Evolutionary conservation across 2,329 filamentous ascomycete species (phyloP).

Genomic region (Microsporum audouinii): DNA sequence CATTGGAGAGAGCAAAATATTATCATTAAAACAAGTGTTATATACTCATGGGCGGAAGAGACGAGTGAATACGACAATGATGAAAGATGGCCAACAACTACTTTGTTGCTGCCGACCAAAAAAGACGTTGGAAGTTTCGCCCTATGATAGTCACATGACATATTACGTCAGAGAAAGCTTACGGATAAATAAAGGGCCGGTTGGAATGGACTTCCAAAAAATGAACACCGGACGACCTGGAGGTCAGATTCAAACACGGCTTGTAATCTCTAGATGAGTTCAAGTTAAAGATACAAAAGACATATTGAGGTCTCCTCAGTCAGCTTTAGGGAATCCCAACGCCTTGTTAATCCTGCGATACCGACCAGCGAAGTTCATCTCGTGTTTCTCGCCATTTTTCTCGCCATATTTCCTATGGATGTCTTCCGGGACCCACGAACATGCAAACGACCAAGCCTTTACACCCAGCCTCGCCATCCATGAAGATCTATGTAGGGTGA

Average conservation of each 20-base stretch:
- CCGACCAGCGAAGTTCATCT: no score
- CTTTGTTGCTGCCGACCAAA: no score
- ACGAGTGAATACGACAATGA: neutral
- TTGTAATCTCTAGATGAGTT: no score
- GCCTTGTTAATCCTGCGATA: no score
- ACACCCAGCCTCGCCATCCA: neutral
- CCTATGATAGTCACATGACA: neutral
- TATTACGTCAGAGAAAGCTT: neutral
- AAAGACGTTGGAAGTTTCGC: neutral
- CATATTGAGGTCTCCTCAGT: no score
- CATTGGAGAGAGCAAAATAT: neutral
- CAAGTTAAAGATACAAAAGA: no score
- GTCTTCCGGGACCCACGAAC: neutral
- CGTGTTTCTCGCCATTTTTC: no score
- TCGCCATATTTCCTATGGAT: neutral
- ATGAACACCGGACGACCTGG: no score
- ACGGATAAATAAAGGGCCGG: neutral
- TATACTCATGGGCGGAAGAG: neutral
- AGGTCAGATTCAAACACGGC: no score
- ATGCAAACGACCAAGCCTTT: neutral
- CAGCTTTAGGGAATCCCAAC: no score
- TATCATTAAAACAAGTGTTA: neutral
- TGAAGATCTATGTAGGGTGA: neutral
- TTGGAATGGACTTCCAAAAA: no score
- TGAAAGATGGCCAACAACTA: neutral